phyloP scores from a whole-genome alignment of 1,284 basidiomycete species.

The Ustilago esculenta region DNA sequence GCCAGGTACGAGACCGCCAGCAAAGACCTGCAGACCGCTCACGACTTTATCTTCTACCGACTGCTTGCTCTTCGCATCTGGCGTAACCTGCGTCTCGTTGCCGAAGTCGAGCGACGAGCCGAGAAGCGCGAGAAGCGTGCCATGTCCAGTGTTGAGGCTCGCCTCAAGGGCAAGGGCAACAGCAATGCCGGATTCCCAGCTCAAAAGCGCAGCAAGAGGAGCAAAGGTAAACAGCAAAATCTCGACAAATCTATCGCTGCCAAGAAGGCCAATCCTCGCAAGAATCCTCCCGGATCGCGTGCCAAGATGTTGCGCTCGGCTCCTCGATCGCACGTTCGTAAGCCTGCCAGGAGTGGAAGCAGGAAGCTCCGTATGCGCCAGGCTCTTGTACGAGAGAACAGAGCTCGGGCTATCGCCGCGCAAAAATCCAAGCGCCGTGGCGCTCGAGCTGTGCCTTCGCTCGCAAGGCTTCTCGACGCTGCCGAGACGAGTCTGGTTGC shows the following conservation, averaged over 20 bases:
- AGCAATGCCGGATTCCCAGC: conserved; percentile 4
- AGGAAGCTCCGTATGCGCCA: conserved; percentile 35
- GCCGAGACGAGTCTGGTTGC: conserved; percentile 57
- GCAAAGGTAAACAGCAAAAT: conserved; percentile 39
- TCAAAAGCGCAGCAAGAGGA: conserved; percentile 26
- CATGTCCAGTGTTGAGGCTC: conserved; percentile 37
- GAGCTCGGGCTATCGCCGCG: conserved; percentile 41
- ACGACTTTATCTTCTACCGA: conserved; percentile 63
- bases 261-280: conserved; percentile 32
- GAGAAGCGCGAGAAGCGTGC: conserved; percentile 59
- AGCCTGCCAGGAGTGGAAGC: conserved; percentile 56
- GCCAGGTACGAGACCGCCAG: conserved; percentile 62
- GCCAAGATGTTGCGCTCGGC: conserved; percentile 34
- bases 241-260: conserved; percentile 13
- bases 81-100: conserved; percentile 57
- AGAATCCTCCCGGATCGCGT: conserved; percentile 38
- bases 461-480: conserved; percentile 61
- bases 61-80: conserved; percentile 59
- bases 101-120: conserved; percentile 57
- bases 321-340: conserved; percentile 23
- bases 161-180: conserved; percentile 27
- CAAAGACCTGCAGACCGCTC: conserved; percentile 59
- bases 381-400: conserved; percentile 25
- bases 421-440: conserved; percentile 51
- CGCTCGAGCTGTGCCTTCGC: conserved; percentile 59